Percentiles rank a stretch among this genome's conserved stretches.
Evolutionary conservation across 805 yeast species (phyloP).

Genomic region (Brettanomyces sp.): DNA sequence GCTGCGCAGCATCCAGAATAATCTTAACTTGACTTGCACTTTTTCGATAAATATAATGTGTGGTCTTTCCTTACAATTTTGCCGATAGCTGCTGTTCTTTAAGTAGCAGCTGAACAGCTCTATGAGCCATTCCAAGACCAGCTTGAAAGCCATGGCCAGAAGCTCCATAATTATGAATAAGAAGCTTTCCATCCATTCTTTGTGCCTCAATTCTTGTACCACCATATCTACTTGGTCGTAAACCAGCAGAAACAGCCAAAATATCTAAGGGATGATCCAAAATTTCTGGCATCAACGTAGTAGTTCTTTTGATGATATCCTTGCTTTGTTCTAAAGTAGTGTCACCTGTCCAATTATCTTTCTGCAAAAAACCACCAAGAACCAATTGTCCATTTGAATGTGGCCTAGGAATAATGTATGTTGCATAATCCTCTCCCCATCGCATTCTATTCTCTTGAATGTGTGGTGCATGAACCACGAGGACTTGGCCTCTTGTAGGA

Average conservation of each 20-base stretch:
- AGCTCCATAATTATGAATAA: slow-evolving; percentile 69
- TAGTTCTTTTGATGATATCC: slow-evolving; percentile 53
- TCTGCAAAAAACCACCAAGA: slow-evolving; percentile 68
- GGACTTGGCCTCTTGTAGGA: slow-evolving; percentile 78
- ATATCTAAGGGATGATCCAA: slow-evolving; percentile 37
- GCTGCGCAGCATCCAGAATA: not conserved
- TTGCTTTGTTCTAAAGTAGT: slow-evolving; percentile 48
- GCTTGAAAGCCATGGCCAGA: slow-evolving; percentile 61
- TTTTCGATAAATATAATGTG: too few relatives aligned
- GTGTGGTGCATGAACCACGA: slow-evolving; percentile 63
- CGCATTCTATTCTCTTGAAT: slow-evolving; percentile 46
- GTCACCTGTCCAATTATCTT: slow-evolving; percentile 52
- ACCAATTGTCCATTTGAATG: slow-evolving; percentile 55
- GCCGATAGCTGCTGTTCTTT: not conserved
- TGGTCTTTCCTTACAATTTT: not conserved
- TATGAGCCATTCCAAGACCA: slow-evolving; percentile 50
- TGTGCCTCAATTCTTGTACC: slow-evolving; percentile 66
- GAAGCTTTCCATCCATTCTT: slow-evolving; percentile 28
- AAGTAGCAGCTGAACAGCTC: slow-evolving; percentile 31
- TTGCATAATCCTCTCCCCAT: slow-evolving; percentile 55
- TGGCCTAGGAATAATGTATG: slow-evolving; percentile 69
- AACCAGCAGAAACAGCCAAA: slow-evolving; percentile 59
- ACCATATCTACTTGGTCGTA: slow-evolving; percentile 69
- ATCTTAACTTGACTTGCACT: too few relatives aligned
- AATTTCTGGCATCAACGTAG: slow-evolving; percentile 41